phyloP scores from a whole-genome alignment of 495 filamentous ascomycete genomes.

The Geopyxis carbonaria region DNA sequence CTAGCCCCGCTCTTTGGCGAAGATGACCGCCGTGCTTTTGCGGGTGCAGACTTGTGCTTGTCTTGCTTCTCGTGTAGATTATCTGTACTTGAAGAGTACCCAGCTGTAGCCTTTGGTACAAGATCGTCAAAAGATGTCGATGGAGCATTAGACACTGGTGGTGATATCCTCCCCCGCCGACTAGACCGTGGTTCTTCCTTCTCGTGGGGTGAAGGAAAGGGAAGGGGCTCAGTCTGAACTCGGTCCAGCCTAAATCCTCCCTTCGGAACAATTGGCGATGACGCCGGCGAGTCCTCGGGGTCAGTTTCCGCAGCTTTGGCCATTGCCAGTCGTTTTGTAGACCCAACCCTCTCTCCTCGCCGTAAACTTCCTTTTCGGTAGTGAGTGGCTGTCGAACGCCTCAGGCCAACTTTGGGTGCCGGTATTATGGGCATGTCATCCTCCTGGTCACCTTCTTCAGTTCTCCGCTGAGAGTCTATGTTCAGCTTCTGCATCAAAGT shows the following conservation, averaged over 20 bases:
- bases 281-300: conserved; percentile 35
- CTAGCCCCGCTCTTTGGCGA: conserved; percentile 18
- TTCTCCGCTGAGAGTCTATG: conserved; percentile 28
- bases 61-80: conserved; percentile 5
- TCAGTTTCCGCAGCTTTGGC: conserved; percentile 41
- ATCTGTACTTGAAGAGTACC: background rate
- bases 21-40: conserved; percentile 17
- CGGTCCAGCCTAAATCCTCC: conserved; percentile 44
- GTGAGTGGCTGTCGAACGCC: conserved; percentile 79
- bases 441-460: conserved; percentile 23
- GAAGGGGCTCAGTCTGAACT: conserved; percentile 61
- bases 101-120: conserved; percentile 1
- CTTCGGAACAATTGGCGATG: too few relatives aligned
- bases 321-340: conserved; percentile 51
- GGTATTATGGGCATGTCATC: conserved; percentile 83
- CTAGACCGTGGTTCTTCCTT: conserved; percentile 4
- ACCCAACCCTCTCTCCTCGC: conserved; percentile 58
- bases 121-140: conserved; percentile 23
- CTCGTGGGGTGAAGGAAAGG: conserved; percentile 22
- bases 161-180: conserved; percentile 4
- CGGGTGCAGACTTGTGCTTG: conserved; percentile 20
- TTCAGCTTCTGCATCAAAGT: conserved; percentile 50
- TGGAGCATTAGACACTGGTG: conserved; percentile 7
- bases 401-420: conserved; percentile 56
- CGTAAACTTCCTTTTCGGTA: conserved; percentile 77